Conservation (phyloP, 2,329 filamentous ascomycete genomes). For the Fusarium verticillioides region DNA sequence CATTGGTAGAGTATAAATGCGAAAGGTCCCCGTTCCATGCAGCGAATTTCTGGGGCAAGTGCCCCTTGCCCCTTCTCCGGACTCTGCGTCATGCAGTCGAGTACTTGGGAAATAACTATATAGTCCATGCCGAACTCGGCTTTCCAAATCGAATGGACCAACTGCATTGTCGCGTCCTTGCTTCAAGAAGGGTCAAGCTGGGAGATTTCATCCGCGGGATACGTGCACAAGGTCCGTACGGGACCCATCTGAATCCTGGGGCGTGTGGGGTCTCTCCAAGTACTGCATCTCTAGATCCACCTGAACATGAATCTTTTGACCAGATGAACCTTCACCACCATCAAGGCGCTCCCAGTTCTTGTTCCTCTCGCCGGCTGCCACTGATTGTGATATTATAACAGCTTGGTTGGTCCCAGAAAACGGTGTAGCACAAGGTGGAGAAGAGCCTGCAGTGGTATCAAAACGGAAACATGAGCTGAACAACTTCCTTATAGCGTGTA, state of each 20-base stretch:
- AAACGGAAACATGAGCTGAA: not conserved
- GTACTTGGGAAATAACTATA: not conserved
- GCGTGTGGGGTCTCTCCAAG: not conserved
- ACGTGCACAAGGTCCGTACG: not conserved
- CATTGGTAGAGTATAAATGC: too few species aligned
- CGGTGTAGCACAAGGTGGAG: not conserved
- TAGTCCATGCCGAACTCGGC: not conserved
- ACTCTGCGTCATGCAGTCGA: too few species aligned
- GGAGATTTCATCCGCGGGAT: accelerated
- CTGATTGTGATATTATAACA: not conserved
- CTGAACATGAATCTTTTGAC: not conserved
- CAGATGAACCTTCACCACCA: not conserved
- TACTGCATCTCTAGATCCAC: not conserved
- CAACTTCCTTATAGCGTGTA: not conserved
- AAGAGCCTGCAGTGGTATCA: not conserved
- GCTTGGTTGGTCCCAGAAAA: not conserved
- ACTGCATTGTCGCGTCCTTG: not conserved
- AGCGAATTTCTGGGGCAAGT: too few species aligned
- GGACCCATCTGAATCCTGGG: not conserved
- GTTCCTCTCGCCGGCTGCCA: not conserved
- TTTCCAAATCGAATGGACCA: not conserved
- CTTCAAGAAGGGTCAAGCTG: accelerated
- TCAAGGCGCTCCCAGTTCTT: not conserved
- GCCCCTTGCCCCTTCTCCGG: accelerated
- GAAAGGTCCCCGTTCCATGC: too few species aligned